Evolutionary conservation across 805 yeast genomes (phyloP), one percentile per base, ranked within the genome.

Genomic region (Candida tibetensis): DNA sequence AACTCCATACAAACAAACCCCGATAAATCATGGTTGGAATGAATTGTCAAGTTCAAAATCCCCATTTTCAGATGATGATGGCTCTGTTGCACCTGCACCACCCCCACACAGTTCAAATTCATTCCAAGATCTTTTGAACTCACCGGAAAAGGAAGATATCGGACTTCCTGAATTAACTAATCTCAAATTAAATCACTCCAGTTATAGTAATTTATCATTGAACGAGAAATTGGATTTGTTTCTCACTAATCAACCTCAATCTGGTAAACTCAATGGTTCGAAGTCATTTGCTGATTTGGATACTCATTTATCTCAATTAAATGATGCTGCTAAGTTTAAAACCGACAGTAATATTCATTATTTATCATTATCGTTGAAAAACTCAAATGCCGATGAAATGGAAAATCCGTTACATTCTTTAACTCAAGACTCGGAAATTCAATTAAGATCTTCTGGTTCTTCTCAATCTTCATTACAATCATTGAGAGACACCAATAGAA

Each of bases 181-280:
- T 7, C 39, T 52, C 34, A 54, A 47, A 32, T 41, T 58, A 23
- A 51, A 47, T 58, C 61, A 45, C 42, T 40, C 49, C 28, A 42
- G 53, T 38, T 48, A 48, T 50, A 41, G 62, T 51, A 53, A 60
- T 58, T 34, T 67, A 29, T 53, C 70, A 2, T 52, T 74, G 28
- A 69, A 69, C 42, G 72, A 74, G 42, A 72, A 69, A 48, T 55
- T 75, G 39, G 72, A 70, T 39, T 58, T 73, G 2, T 70, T 66
- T 30, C 54, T 74, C 12, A 57, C 57, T 21, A 38, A 47, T 18
- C 35, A 30, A 10, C 18, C 27, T n/a, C 36, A 41, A 16, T 16
- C 17, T 5, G 32, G 40, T 9, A 30, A 39, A 8, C 34, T 40
- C 13, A 36, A 39, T 26, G 45, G 40, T 1, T 32, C 44, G 7